Evolutionary conservation across 208 protist species (phyloP).

Genomic region (Acanthamoeba royreba): DNA sequence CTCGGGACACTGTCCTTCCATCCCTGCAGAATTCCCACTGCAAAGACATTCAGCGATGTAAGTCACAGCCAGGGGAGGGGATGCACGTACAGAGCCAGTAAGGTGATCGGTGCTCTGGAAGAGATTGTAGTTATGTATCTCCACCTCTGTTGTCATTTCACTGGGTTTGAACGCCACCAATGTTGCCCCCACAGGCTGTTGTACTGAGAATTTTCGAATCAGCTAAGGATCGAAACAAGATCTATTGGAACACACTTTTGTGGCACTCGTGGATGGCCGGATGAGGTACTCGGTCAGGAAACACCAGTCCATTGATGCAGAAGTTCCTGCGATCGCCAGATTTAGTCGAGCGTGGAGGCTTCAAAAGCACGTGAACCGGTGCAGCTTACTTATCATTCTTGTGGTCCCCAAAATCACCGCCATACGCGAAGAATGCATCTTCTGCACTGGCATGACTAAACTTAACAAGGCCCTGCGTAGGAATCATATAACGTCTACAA

Average conservation of each 20-base stretch:
- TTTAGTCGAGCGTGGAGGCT: too few relatives aligned
- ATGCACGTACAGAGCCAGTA: background rate
- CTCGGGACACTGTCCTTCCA: too few relatives aligned
- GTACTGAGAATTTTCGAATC: background rate
- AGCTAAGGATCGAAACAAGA: too few relatives aligned
- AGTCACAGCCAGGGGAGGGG: background rate
- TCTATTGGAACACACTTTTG: background rate
- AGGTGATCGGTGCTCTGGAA: background rate
- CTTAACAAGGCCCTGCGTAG: background rate
- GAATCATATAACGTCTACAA: too few relatives aligned
- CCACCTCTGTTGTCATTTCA: background rate
- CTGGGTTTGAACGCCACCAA: background rate
- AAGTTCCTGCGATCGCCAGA: slow-evolving; percentile 47
- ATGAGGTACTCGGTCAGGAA: slow-evolving; percentile 56
- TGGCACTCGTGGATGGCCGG: slow-evolving; percentile 47
- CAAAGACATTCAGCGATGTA: too few relatives aligned
- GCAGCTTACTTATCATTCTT: background rate
- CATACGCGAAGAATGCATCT: slow-evolving; percentile 53
- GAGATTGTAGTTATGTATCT: background rate
- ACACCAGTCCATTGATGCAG: slow-evolving; percentile 70
- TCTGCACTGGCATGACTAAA: background rate
- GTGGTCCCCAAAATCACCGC: slow-evolving; percentile 62
- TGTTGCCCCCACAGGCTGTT: background rate
- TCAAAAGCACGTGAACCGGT: background rate
- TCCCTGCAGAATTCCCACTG: background rate